A percentile compares a stretch with the other conserved stretches of the same genome.
Evolutionary conservation across 1,284 basidiomycete genomes (phyloP).

Genomic region (Melampsora americana): DNA sequence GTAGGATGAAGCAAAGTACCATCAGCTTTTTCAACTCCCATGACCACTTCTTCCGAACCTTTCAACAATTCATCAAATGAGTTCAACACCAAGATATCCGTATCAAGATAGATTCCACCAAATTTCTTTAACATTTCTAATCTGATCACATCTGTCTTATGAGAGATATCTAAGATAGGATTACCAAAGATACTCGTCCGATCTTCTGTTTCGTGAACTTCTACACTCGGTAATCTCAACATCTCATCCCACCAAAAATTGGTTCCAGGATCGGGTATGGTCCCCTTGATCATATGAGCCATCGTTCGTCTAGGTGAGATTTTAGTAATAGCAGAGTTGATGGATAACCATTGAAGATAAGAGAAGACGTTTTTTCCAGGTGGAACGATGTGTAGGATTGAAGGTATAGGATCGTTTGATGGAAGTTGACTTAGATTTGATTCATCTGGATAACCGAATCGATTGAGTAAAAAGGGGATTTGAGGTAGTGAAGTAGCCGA

Average conservation of each 20-base stretch:
- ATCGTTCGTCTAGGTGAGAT: constrained; percentile 28
- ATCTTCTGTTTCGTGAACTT: constrained; percentile 26
- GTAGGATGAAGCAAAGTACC: constrained; percentile 29
- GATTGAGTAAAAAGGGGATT: constrained; percentile 37
- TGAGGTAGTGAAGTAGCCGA: constrained; percentile 10
- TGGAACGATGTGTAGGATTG: constrained; percentile 39
- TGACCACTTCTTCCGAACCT: constrained; percentile 29
- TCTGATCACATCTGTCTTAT: constrained; percentile 41
- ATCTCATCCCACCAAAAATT: constrained; percentile 44
- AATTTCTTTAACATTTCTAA: constrained; percentile 16
- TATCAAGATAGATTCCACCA: constrained; percentile 38
- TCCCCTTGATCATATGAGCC: constrained; percentile 37
- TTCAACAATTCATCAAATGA: constrained; percentile 32
- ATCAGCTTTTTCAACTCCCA: constrained; percentile 40
- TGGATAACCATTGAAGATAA: constrained; percentile 38
- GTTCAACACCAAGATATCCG: constrained; percentile 31
- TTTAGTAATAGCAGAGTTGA: constrained; percentile 31
- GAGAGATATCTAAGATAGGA: constrained; percentile 33
- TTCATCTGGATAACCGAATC: constrained; percentile 29
- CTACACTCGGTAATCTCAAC: constrained; percentile 19
- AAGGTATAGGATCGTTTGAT: constrained; percentile 16
- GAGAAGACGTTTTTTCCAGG: constrained; percentile 39
- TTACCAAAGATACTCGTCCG: constrained; percentile 32
- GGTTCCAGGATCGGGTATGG: constrained; percentile 15
- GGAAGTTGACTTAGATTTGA: background rate